A percentile compares a stretch with the other conserved stretches of the same genome.
phyloP scores from a whole-genome alignment of 345 rosid genomes.

The Salix udensis region DNA sequence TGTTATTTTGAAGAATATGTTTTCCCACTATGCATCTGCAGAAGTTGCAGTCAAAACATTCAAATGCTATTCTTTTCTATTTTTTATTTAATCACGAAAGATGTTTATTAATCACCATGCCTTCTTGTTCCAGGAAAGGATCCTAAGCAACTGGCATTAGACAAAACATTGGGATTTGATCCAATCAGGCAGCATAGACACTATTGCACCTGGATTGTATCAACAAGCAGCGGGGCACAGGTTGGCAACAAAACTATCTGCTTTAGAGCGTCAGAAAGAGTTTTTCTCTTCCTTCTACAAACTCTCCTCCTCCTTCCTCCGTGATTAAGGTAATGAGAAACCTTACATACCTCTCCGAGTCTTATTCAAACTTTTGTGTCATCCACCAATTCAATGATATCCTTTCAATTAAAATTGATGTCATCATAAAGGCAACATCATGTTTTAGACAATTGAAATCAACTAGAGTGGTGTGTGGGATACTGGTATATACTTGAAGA shows the following conservation, averaged over 20 bases:
- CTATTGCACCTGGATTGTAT: constrained; percentile 91
- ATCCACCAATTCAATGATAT: not conserved
- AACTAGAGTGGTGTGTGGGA: not conserved
- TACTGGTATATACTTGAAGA: not conserved
- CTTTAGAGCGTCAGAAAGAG: constrained; percentile 53
- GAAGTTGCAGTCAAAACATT: constrained; percentile 6
- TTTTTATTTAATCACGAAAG: constrained; percentile 2
- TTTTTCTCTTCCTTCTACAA: constrained; percentile 30
- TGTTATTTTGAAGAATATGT: not conserved
- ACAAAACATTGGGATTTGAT: constrained; percentile 68
- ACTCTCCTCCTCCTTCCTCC: constrained; percentile 39
- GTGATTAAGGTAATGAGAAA: constrained; percentile 53
- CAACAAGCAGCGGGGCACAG: constrained; percentile 55
- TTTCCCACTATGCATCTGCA: constrained; percentile 5
- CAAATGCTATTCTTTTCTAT: constrained; percentile 1
- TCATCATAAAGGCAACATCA: not conserved
- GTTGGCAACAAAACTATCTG: constrained; percentile 77
- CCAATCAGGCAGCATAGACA: constrained; percentile 86
- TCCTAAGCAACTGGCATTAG: constrained; percentile 18
- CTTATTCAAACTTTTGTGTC: not conserved
- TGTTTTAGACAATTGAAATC: not conserved
- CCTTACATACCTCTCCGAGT: not conserved
- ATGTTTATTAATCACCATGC: constrained; percentile 7
- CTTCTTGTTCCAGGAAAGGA: constrained; percentile 38
- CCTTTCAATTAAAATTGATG: not conserved